These are phyloP conservation scores for Trametes meyenii DNA, from an alignment of 768 basidiomycete species.

Conservation along the genomic window DNA sequence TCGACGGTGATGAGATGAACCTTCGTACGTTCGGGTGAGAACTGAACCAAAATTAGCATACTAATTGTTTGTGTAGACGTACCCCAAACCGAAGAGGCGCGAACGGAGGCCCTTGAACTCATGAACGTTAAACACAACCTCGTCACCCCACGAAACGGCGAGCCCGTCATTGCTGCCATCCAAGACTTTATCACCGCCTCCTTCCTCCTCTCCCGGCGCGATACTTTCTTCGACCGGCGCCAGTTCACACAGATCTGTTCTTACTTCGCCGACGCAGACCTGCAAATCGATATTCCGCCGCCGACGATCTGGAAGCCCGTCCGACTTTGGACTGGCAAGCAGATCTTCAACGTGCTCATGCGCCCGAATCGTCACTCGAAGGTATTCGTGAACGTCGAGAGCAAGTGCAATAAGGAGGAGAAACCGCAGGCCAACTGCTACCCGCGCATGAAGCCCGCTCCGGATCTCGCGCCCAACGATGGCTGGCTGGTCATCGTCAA, in stretches of 20 bases:
- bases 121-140: slow-evolving; percentile 98
- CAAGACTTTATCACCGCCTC: slow-evolving; percentile 99
- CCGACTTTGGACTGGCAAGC: slow-evolving; percentile 97
- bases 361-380: slow-evolving; percentile 83
- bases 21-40: slow-evolving; percentile 63
- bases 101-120: slow-evolving; percentile 94
- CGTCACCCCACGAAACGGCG: slow-evolving; percentile 97
- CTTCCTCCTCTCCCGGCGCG: slow-evolving; percentile 90
- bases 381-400: slow-evolving; percentile 92
- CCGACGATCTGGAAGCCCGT: slow-evolving; percentile 93
- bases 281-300: slow-evolving; percentile 94
- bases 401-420: slow-evolving; percentile 90
- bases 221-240: slow-evolving; percentile 89
- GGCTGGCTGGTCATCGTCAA: slow-evolving; percentile 97
- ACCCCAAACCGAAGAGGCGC: slow-evolving; percentile 97
- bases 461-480: slow-evolving; percentile 94
- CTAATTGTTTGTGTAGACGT: slow-evolving; percentile 62
- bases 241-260: slow-evolving; percentile 97
- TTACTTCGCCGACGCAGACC: slow-evolving; percentile 87
- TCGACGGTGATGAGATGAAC: slow-evolving; percentile 99
- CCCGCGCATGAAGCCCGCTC: slow-evolving; percentile 63
- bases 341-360: slow-evolving; percentile 98
- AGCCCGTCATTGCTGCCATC: slow-evolving; percentile 98
- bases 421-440: slow-evolving; percentile 68
- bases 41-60: neutral